Evolutionary conservation across 352 stramenopile genomes (phyloP), one percentile per base, ranked within the genome.

Genomic region (Pythium vanterpoolii): DNA sequence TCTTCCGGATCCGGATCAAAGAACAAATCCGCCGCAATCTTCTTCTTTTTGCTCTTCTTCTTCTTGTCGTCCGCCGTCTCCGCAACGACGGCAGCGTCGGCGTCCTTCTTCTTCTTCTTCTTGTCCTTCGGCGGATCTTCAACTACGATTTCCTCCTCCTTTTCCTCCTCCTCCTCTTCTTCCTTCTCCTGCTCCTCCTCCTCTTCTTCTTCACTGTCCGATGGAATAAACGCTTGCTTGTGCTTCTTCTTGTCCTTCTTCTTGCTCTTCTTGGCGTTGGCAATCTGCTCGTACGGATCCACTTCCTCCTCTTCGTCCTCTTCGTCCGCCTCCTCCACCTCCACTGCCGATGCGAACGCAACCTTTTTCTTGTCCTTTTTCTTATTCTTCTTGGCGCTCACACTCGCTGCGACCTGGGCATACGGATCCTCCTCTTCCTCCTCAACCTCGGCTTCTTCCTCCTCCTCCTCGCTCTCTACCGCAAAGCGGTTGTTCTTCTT

Each of bases 31-130:
- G 69, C 64, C 14, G 79, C 76, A 59, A 91, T 91, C 69, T 78
- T 78, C 70, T 94, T 91, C 78, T 94, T 93, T 71, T 77, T 77
- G 43, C 79, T 89, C 58, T 82, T 90, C 69, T 90, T 90, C 69
- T 89, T 89, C 62, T 79, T 79, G 33, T 73, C 71, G 33, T 70
- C 62, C 48, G 14, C 27, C 3, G 52, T 36, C 27, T 70, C 47
- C 5, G 44, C 39, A 16, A 68, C 72, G 23, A 62, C 63, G 11
- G 68, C 63, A 14, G 69, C 43, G 8, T 65, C 52, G 9, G 55
- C 40, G 30, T 73, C 52, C 53, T 57, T 50, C 46, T 39, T 51
- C 42, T 56, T 72, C 56, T 64, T 72, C 57, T 66, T 70, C 50
- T 65, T 74, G 40, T 68, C 64, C 51, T 56, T 70, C 0, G 44